Base-by-base conservation (phyloP, 805 yeast genomes). In the Barnettozyma populi region DNA sequence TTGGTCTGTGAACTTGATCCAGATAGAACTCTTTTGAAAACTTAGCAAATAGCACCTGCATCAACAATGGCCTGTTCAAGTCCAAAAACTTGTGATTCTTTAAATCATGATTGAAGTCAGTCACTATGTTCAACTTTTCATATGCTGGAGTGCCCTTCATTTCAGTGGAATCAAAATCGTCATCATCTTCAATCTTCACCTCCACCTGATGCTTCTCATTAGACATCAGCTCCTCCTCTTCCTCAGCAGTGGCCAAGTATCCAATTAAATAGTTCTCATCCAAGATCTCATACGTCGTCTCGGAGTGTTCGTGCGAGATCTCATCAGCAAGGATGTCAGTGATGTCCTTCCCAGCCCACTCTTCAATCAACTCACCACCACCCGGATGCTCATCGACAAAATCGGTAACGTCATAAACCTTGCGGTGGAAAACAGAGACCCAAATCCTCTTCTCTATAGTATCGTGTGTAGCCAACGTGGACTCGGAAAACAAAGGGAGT, bases 1-100 rank as follows among this genome's bases (percentile, higher is more conserved):
- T 83, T 46, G 99, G 99, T 68, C 97, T 82, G 67, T 94, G 99
- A 38, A 94, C 94, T 69, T 94, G 97, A 64, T 90, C 96, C 62
- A 94, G 74, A 66, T 94, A 94, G 61, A 94, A 92, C 38, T 88
- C 95, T 64, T 87, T 92, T 37, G 86, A 63, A 74, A 90, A 94
- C 32, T 77, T 75, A 37, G 90, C 81, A 51, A 78, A 73, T 47
- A 89, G 68, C 41, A 94, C 87, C 71, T 94, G 99, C 66, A 79
- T 61, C 38, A 94, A 69, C 57, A 94, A 72, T 1, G 99, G 95
- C 64, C 79, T 81, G 57, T 76, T 80, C 61, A 94, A 76, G 65
- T 94, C 98, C 57, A 94, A 72, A 66, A 94, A 94, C 64, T 85
- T 77, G 72, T 94, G 95, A 54, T 81, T 84, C 55, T 75, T 71